Evolutionary conservation across 345 rosid species (phyloP).

Genomic region (Rhodamnia rubescens): DNA sequence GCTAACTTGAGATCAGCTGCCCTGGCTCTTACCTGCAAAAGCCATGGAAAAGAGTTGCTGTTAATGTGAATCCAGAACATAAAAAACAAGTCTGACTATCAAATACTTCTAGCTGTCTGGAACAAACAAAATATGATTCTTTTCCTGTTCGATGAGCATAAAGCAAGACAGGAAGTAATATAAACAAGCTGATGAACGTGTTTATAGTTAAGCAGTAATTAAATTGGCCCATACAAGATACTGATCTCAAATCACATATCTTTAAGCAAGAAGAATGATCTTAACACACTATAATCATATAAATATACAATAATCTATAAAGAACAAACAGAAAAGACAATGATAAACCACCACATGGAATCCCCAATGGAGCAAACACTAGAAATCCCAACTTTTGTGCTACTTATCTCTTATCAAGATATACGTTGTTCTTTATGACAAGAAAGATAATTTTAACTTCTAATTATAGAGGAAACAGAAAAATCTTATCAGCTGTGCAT

Average conservation of each 20-base stretch:
- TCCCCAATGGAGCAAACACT: neutral
- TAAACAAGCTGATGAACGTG: neutral
- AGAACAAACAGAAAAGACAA: neutral
- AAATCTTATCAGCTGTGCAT: neutral
- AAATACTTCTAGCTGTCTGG: neutral
- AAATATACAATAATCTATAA: neutral
- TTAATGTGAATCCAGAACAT: neutral
- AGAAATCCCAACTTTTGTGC: neutral
- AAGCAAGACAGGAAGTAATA: neutral
- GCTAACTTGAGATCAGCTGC: conserved; percentile 75
- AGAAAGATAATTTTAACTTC: neutral
- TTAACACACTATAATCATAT: neutral
- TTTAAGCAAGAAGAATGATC: neutral
- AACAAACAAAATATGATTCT: no score
- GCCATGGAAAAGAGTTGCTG: neutral
- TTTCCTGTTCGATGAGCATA: neutral
- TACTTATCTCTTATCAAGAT: neutral
- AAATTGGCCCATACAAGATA: neutral
- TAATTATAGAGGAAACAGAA: neutral
- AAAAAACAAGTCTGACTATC: neutral
- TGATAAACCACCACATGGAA: neutral
- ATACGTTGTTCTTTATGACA: neutral
- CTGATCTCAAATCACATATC: neutral
- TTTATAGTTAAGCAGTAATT: neutral
- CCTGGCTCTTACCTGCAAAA: conserved; percentile 77